Evolutionary conservation across 2,329 filamentous ascomycete genomes (phyloP), one percentile per base, ranked within the genome.

Genomic region (Samsoniella hepiali): DNA sequence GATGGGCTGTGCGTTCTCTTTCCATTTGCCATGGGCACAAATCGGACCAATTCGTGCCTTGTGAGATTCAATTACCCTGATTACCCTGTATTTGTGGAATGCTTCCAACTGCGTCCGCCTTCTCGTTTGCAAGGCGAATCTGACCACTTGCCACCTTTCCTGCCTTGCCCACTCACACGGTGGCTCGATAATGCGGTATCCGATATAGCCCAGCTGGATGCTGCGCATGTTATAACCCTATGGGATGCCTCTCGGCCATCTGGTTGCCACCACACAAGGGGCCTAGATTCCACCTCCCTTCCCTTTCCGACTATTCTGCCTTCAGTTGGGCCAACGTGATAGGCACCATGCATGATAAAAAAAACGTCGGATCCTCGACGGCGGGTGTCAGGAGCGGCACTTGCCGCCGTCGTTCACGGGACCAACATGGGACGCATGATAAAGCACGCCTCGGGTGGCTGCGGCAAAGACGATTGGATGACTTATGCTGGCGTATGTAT

Each of bases 401-500:
- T 34, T 57, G 31, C 56, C 56, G 56, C 22, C 9, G n/a, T 49
- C 31, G 42, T 49, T 58, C 56, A 47, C 44, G 42, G 42, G 44
- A 50, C 57, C 45, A 50, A 51, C 57, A 59, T 59, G 57, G 57
- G 57, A 59, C 15, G 45, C 57, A 59, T 27, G 29, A 58, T 17
- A 11, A 22, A 11, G 34, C 31, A 29, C 17, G 32, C 36, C 29
- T 42, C 4, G 32, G 49, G 31, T 7, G 29, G 31, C 31, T 17
- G 17, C 49, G 29, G 34, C 49, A 7, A n/a, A n/a, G 29, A 51
- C 9, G 1, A 34, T 36, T 22, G 22, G 22, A 22, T 22, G 22
- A 22, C 22, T 22, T 22, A 22, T 22, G 22, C 10, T 15, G 29
- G 17, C 36, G 22, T 40, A n/a, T 38, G 31, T n/a, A 6, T 31